Base-by-base conservation (phyloP, 1,284 basidiomycete species). In the Filobasidium uniguttulatum region DNA sequence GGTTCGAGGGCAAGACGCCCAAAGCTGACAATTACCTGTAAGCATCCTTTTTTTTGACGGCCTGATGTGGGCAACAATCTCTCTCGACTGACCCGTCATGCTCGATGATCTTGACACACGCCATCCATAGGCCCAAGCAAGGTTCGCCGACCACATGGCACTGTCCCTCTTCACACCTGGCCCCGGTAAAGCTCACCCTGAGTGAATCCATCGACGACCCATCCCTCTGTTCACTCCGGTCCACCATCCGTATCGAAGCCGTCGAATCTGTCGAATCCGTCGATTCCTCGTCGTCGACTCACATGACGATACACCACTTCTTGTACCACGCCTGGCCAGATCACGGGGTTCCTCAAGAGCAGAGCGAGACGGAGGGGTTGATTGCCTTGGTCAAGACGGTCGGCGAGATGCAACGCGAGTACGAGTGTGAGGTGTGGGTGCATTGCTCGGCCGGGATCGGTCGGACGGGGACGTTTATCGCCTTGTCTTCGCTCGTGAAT, bases 391-490 rank as follows among this genome's bases (percentile, higher is more conserved):
- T 55, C 5, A 22, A 25, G 3, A 33, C 44, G 10, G 46, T 48
- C 10, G 37, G 19, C 40, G 44, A 23, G 19, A 28, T 44, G 29
- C 46, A 50, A 22, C 31, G 14, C 22, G 43, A 22, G 44, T 41
- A 25, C 2, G 44, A 37, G 19, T 46, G 46, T 23, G 54, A 55
- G 30, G 44, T 55, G 14, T 55, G 49, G 49, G 54, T 52, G 3
- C 49, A 55, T 37, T 55, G 54, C 36, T 55, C 54, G 2, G 54
- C 54, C 9, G 54, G 54, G 22, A 45, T 55, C n/a, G 54, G 54
- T 17, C 25, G 54, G 12, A 55, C 54, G 19, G 54, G 54, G 3
- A 55, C 54, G 10, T 55, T 49, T 43, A 49, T 55, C 5, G 54
- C 54, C 5, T 44, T 55, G 15, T 46, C 49, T 7, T 52, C 54